phyloP scores from a whole-genome alignment of 495 filamentous ascomycete genomes.

The Penicillium canescens region DNA sequence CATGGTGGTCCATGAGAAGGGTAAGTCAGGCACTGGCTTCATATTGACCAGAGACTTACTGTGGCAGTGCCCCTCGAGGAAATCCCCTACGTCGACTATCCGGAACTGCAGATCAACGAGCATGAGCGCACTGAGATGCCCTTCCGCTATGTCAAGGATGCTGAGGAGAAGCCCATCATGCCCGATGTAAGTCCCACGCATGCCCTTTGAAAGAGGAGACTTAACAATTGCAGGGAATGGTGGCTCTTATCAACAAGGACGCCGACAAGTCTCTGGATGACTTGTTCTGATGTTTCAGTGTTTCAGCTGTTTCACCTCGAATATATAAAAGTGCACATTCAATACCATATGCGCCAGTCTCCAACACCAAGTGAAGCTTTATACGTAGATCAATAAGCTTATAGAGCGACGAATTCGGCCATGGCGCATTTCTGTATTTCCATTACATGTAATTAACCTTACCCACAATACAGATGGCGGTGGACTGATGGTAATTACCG shows the following conservation, averaged over 20 bases:
- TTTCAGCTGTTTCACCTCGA: background rate
- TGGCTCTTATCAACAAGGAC: slow-evolving; percentile 90
- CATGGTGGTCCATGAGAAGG: slow-evolving; percentile 79
- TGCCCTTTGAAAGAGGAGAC: background rate
- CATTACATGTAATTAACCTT: background rate
- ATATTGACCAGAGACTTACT: slow-evolving; percentile 13
- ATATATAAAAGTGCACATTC: no score
- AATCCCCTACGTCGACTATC: slow-evolving; percentile 81
- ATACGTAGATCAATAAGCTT: background rate
- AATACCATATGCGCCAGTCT: no score
- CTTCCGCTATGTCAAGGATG: slow-evolving; percentile 85
- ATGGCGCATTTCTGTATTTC: background rate
- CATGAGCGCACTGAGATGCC: slow-evolving; percentile 96
- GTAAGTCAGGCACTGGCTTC: slow-evolving; percentile 40
- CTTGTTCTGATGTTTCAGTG: slow-evolving; percentile 58
- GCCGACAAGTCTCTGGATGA: slow-evolving; percentile 89
- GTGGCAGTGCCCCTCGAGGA: slow-evolving; percentile 67
- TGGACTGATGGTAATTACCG: background rate
- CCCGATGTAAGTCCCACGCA: slow-evolving; percentile 63
- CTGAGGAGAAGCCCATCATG: slow-evolving; percentile 81
- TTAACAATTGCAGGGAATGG: slow-evolving; percentile 69
- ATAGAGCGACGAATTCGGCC: background rate
- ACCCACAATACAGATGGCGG: background rate
- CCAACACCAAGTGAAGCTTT: no score
- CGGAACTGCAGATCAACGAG: slow-evolving; percentile 84